Conservation (phyloP, 2,329 filamentous ascomycete genomes). For the Phoma sp. region DNA sequence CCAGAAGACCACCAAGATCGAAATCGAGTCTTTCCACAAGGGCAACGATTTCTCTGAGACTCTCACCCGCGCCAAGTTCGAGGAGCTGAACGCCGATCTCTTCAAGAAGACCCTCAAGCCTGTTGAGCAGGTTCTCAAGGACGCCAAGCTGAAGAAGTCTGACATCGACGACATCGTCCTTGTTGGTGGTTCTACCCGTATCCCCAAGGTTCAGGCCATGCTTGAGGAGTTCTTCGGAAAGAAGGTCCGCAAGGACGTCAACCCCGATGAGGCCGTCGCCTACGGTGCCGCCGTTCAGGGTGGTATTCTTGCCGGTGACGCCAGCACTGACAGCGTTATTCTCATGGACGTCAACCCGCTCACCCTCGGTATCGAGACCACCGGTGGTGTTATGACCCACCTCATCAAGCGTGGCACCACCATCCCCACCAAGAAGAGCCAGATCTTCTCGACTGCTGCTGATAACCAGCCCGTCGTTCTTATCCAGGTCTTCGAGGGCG, state of each 20-base stretch:
- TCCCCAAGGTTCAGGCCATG: constrained; percentile 93
- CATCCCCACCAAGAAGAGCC: constrained; percentile 94
- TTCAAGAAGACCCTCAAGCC: constrained; percentile 99
- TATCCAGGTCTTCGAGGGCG: constrained; percentile 95
- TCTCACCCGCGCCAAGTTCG: constrained; percentile 97
- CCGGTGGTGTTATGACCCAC: constrained; percentile 97
- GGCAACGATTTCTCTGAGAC: constrained; percentile 99
- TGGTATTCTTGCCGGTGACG: constrained; percentile 90
- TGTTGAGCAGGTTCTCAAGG: constrained; percentile 97
- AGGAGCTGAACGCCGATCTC: constrained; percentile 97
- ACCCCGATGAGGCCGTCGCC: constrained; percentile 98
- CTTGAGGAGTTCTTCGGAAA: constrained; percentile 98
- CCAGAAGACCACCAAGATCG: constrained; percentile 90
- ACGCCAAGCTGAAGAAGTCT: constrained; percentile 94
- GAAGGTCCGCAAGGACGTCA: constrained; percentile 99
- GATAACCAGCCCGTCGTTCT: constrained; percentile 96
- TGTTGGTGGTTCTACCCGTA: constrained; percentile 98
- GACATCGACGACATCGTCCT: constrained; percentile 97
- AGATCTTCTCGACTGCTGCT: constrained; percentile 96
- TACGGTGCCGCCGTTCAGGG: constrained; percentile 97
- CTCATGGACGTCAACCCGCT: constrained; percentile 98
- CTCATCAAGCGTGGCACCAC: constrained; percentile 93
- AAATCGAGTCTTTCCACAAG: constrained; percentile 96
- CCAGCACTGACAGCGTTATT: constrained; percentile 78
- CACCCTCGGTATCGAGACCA: constrained; percentile 96